Evolutionary conservation across 2,329 filamentous ascomycete genomes (phyloP).

Genomic region (Hypoxylon sp.): DNA sequence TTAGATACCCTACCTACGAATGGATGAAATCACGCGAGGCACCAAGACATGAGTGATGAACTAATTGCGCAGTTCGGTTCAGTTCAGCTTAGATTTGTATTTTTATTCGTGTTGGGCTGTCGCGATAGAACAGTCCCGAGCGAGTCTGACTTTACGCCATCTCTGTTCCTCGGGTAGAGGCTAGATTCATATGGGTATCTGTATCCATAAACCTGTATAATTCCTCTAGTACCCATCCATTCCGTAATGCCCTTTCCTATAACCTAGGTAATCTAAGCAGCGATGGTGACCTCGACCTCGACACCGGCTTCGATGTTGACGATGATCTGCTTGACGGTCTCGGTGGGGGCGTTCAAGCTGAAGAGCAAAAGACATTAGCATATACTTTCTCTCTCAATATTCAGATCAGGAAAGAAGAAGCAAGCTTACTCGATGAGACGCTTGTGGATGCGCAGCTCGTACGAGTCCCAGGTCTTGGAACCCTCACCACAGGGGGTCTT

Average conservation of each 20-base stretch:
- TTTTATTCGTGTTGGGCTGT: too few species aligned
- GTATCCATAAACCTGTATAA: slow-evolving; percentile 7
- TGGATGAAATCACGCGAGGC: slow-evolving; percentile 8
- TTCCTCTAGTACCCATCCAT: slow-evolving; percentile 9
- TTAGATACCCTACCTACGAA: slow-evolving; percentile 33
- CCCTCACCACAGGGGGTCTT: slow-evolving; percentile 99
- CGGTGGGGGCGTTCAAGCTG: slow-evolving; percentile 93
- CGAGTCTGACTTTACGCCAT: slow-evolving; percentile 3
- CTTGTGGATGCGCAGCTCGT: slow-evolving; percentile 99
- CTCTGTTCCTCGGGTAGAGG: slow-evolving; percentile 6
- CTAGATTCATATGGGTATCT: slow-evolving; percentile 12
- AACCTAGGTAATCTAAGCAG: slow-evolving; percentile 69
- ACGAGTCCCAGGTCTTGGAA: slow-evolving; percentile 99
- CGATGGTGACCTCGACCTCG: slow-evolving; percentile 92
- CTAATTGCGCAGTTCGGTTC: too few species aligned
- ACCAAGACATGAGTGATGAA: too few species aligned
- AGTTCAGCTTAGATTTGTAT: slow-evolving; percentile 11
- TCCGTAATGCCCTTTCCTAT: slow-evolving; percentile 3
- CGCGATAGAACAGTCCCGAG: too few species aligned
- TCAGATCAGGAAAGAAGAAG: background rate
- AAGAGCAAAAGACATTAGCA: slow-evolving; percentile 1
- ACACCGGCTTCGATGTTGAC: slow-evolving; percentile 95
- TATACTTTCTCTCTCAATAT: too few species aligned
- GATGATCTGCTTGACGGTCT: slow-evolving; percentile 97
- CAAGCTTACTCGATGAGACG: slow-evolving; percentile 86